Percentiles rank a stretch among this genome's conserved stretches.
Conservation (phyloP, 768 basidiomycete species). For the Gloeopeniophorella convolvens region DNA sequence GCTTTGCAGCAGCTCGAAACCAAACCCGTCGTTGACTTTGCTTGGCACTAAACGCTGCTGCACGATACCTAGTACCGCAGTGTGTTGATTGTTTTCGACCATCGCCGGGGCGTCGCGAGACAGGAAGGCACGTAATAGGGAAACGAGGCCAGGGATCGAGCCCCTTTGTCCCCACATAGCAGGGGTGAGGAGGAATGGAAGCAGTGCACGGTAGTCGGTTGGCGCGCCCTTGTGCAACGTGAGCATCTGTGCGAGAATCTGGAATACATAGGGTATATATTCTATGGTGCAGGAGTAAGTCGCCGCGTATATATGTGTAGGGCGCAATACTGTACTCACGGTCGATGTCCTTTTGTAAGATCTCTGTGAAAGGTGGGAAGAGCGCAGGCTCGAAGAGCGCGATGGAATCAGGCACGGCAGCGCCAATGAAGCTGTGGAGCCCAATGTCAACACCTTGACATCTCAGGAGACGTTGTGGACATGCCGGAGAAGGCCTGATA, state of each 20-base stretch:
- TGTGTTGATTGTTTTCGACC: slow-evolving; percentile 62
- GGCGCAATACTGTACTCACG: slow-evolving; percentile 42
- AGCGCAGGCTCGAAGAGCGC: slow-evolving; percentile 71
- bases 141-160: slow-evolving; percentile 88
- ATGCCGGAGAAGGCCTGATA: slow-evolving; percentile 88
- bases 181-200: slow-evolving; percentile 80
- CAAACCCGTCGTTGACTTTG: slow-evolving; percentile 84
- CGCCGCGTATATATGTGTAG: not conserved
- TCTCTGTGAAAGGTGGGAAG: slow-evolving; percentile 81
- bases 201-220: slow-evolving; percentile 65
- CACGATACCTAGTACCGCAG: slow-evolving; percentile 74
- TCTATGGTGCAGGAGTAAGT: slow-evolving; percentile 41
- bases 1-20: slow-evolving; percentile 81
- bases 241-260: slow-evolving; percentile 93
- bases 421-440: slow-evolving; percentile 64
- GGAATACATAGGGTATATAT: slow-evolving; percentile 97
- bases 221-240: slow-evolving; percentile 74
- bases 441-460: not conserved
- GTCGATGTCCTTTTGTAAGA: slow-evolving; percentile 89
- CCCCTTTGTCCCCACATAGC: slow-evolving; percentile 91
- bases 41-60: slow-evolving; percentile 88
- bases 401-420: slow-evolving; percentile 59
- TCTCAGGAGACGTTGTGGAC: slow-evolving; percentile 4
- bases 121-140: slow-evolving; percentile 80
- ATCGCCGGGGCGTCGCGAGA: slow-evolving; percentile 62